Percentiles rank a stretch among this genome's conserved stretches.
Conservation (phyloP, 257 asterid species). For the Avicennia marina region DNA sequence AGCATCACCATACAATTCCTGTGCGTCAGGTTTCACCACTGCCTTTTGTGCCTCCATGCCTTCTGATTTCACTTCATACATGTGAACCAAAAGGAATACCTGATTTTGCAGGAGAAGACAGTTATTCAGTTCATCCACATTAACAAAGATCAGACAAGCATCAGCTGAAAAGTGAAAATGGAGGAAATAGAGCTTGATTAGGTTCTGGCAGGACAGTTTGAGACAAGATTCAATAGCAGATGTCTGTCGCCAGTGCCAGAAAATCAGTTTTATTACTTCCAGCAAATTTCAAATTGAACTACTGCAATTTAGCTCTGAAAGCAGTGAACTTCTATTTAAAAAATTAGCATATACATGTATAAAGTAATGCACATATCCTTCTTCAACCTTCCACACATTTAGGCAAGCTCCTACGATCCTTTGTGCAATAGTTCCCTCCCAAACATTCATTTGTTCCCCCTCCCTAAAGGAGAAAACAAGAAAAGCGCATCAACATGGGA, state of each 20-base stretch:
- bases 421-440: too few species aligned
- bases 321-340: neutral
- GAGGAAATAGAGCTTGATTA: neutral
- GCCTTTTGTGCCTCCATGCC: constrained; percentile 37
- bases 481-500: neutral
- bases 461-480: too few species aligned
- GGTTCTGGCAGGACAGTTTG: neutral
- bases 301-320: constrained; percentile 8
- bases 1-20: constrained; percentile 30
- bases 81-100: constrained; percentile 85
- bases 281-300: neutral
- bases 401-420: too few species aligned
- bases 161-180: constrained; percentile 1
- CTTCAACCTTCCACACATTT: too few species aligned
- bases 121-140: constrained; percentile 17
- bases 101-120: constrained; percentile 29
- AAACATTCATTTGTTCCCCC: too few species aligned
- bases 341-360: too few species aligned
- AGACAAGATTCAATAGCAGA: constrained; percentile 7
- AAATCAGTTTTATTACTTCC: constrained; percentile 1
- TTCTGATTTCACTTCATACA: constrained; percentile 43
- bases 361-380: too few species aligned
- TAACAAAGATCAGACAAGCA: constrained; percentile 8
- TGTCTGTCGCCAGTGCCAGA: neutral
- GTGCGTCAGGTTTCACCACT: constrained; percentile 34